Percentiles rank a stretch among this genome's conserved stretches.
phyloP scores from a whole-genome alignment of 2,329 filamentous ascomycete genomes.

The Neurospora crassa region DNA sequence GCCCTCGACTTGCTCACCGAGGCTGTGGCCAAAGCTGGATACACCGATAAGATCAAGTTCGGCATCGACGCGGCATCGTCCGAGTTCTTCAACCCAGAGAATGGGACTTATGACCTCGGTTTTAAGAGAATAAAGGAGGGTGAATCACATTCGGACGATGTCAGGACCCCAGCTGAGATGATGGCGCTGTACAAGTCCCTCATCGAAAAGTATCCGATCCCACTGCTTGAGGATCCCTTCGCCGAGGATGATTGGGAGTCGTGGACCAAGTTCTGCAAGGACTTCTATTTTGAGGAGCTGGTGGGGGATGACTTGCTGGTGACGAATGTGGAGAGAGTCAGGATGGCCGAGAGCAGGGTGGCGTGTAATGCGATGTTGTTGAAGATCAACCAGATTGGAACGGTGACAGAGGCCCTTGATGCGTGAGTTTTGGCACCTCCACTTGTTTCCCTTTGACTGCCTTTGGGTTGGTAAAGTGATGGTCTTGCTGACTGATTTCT shows the following conservation, averaged over 20 bases:
- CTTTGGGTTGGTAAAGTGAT: neutral
- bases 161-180: constrained; percentile 8
- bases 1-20: constrained; percentile 24
- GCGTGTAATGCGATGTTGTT: constrained; percentile 31
- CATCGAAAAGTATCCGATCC: constrained; percentile 4
- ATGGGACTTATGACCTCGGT: constrained; percentile 26
- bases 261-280: constrained; percentile 26
- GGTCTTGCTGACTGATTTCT: neutral
- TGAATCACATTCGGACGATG: constrained; percentile 4
- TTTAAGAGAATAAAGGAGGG: constrained; percentile 23
- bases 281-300: constrained; percentile 23
- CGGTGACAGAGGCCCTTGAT: constrained; percentile 28
- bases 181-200: constrained; percentile 8
- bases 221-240: constrained; percentile 7
- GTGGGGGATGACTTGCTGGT: constrained; percentile 32
- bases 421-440: constrained; percentile 20
- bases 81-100: constrained; percentile 24
- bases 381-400: constrained; percentile 34
- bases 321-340: constrained; percentile 27
- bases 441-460: neutral
- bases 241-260: constrained; percentile 11
- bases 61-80: constrained; percentile 31
- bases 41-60: constrained; percentile 26
- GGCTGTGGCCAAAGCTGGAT: constrained; percentile 20
- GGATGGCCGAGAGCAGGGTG: constrained; percentile 24